Evolutionary conservation across 805 yeast species (phyloP).

Genomic region (Candida palmyrensis): DNA sequence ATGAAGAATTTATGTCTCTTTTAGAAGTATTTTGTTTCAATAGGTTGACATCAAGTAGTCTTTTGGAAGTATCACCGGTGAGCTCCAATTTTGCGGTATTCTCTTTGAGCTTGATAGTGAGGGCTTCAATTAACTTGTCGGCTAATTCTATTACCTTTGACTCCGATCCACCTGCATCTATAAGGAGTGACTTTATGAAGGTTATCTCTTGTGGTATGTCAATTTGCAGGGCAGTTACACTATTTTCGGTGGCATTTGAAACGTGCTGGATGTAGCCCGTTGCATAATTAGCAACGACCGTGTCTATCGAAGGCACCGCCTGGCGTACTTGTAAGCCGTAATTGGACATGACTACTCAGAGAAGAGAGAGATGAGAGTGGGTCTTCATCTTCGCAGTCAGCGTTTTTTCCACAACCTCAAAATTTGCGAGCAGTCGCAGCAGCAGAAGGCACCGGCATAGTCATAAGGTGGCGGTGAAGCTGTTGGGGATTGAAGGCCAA

Average conservation of each 20-base stretch:
- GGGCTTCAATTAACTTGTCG: constrained; percentile 40
- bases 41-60: constrained; percentile 76
- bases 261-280: constrained; percentile 86
- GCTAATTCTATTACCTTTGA: constrained; percentile 50
- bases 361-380: no score
- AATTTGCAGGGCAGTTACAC: constrained; percentile 70
- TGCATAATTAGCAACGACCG: constrained; percentile 84
- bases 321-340: constrained; percentile 63
- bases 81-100: constrained; percentile 70
- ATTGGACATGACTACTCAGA: constrained; percentile 31
- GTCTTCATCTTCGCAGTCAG: no score
- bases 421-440: no score
- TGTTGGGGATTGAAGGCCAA: no score
- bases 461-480: no score
- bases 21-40: constrained; percentile 51
- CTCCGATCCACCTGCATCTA: constrained; percentile 77
- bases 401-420: no score
- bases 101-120: constrained; percentile 50
- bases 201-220: constrained; percentile 62
- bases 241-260: constrained; percentile 71
- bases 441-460: no score
- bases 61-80: constrained; percentile 83
- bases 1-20: constrained; percentile 69
- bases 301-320: constrained; percentile 82
- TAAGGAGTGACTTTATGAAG: constrained; percentile 60